Evolutionary conservation across 192 early-diverging fungal genomes (phyloP), one percentile per base, ranked within the genome.

Genomic region (Pecoramyces ruminantium): DNA sequence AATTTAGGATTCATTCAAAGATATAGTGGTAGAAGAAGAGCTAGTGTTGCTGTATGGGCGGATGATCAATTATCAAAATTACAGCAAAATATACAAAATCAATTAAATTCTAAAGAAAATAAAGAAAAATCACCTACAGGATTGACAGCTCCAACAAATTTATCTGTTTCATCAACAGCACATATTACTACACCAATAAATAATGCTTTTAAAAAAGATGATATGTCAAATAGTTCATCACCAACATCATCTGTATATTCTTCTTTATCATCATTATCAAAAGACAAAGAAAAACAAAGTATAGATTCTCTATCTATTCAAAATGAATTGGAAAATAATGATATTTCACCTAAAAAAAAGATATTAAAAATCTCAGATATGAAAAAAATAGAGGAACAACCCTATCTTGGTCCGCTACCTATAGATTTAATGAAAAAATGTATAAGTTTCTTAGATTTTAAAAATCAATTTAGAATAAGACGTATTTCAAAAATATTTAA

Each of bases 31-130:
- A 83, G 83, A 40, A 77, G 94, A 58, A 84, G 93, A 27, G 91
- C 87, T 28, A 93, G 92, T 78, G 92, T 95, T 13, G 94, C 94
- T 5, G 93, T 94, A 2, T 95, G 94, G 94, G 85, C 90, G 0
- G 93, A 95, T 80, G 90, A 92, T 67, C 83, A 88, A 16, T 82
- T 95, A 8, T 83, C 92, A 80, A 88, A 91, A 80, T 83, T 94
- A 77, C 92, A 92, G 13, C 88, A 93, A 29, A 82, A 84, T 9
- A 82, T 83, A 0, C 67, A 80, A 13, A 82, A 83, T 29, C 83
- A 85, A 40, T 28, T 81, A 5, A 28, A n/a, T n/a, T n/a, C n/a
- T n/a, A n/a, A n/a, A n/a, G n/a, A n/a, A n/a, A n/a, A 79, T 12
- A 42, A 79, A 30, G 38, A 79, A 30, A 34, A 80, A 38, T 79